These are phyloP conservation scores for Trifolium dubium DNA, from an alignment of 306 rosid genomes.

Conservation along the genomic window DNA sequence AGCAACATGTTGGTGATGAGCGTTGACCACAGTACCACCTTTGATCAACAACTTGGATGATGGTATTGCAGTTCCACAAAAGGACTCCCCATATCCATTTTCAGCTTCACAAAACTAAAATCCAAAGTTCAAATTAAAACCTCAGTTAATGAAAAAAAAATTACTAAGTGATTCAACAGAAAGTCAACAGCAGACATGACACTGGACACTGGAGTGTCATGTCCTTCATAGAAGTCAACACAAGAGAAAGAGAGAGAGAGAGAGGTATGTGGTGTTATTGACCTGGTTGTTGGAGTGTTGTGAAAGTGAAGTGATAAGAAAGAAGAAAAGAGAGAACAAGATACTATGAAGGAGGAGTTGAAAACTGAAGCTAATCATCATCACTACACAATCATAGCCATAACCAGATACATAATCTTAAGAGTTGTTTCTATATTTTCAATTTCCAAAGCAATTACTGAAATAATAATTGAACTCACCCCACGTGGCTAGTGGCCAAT, in stretches of 20 bases:
- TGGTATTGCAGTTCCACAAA: constrained; percentile 44
- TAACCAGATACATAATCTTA: no score
- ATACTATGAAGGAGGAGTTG: constrained; percentile 2
- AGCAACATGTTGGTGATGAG: constrained; percentile 73
- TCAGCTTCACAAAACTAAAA: constrained; percentile 78
- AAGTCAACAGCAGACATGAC: no score
- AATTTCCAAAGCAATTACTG: not conserved
- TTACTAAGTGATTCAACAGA: no score
- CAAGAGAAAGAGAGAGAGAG: not conserved
- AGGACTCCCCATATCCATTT: constrained; percentile 49
- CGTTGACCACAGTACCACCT: constrained; percentile 82
- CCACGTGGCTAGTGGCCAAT: no score
- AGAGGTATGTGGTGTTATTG: not conserved
- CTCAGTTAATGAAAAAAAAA: no score
- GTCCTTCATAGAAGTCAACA: no score
- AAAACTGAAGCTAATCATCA: not conserved
- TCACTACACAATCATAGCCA: not conserved
- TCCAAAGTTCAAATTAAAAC: not conserved
- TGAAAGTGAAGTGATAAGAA: constrained; percentile 6
- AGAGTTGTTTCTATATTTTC: not conserved
- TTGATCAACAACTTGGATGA: constrained; percentile 65
- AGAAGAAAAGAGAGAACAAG: not conserved
- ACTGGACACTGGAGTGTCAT: no score
- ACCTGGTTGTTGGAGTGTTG: constrained; percentile 4
- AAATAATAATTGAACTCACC: no score